Conservation (phyloP, 2,329 filamentous ascomycete species). For the Cadophora malorum region DNA sequence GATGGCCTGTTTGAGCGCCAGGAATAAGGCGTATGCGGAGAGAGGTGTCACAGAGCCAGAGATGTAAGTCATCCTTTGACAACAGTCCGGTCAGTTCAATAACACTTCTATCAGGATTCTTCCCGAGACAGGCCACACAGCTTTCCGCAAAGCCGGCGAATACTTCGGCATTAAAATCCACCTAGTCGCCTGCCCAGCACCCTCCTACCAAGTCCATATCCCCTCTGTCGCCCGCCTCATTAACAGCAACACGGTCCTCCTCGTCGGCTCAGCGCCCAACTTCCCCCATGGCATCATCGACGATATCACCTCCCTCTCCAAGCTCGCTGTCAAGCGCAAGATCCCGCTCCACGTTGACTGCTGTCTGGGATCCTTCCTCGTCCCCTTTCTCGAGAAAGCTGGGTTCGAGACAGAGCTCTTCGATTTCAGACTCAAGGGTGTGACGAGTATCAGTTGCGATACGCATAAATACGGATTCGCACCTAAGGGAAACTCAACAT, state of each 20-base stretch:
- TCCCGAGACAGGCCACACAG: slow-evolving; percentile 92
- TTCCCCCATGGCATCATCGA: slow-evolving; percentile 99
- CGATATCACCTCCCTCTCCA: slow-evolving; percentile 85
- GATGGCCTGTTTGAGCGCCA: slow-evolving; percentile 89
- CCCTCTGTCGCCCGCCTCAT: slow-evolving; percentile 80
- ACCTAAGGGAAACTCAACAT: slow-evolving; percentile 93
- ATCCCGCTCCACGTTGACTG: slow-evolving; percentile 96
- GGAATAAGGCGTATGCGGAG: slow-evolving; percentile 87
- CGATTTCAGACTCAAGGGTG: slow-evolving; percentile 92
- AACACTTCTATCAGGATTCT: slow-evolving; percentile 70
- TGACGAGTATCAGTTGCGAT: slow-evolving; percentile 94
- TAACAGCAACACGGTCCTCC: slow-evolving; percentile 91
- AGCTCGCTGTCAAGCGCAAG: slow-evolving; percentile 78
- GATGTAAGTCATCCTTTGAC: slow-evolving; percentile 66
- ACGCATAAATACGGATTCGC: slow-evolving; percentile 99
- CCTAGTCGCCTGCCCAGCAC: slow-evolving; percentile 84
- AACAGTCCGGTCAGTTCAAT: slow-evolving; percentile 8
- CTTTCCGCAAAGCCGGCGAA: slow-evolving; percentile 91
- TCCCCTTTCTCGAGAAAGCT: slow-evolving; percentile 91
- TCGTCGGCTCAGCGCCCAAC: slow-evolving; percentile 95
- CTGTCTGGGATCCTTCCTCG: slow-evolving; percentile 93
- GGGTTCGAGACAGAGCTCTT: slow-evolving; percentile 89
- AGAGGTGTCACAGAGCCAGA: slow-evolving; percentile 90
- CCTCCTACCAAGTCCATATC: slow-evolving; percentile 83
- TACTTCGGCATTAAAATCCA: slow-evolving; percentile 98